Percentiles rank a stretch among this genome's conserved stretches.
Evolutionary conservation across 805 yeast species (phyloP).

Genomic region (Kazachstania bromeliacearum): DNA sequence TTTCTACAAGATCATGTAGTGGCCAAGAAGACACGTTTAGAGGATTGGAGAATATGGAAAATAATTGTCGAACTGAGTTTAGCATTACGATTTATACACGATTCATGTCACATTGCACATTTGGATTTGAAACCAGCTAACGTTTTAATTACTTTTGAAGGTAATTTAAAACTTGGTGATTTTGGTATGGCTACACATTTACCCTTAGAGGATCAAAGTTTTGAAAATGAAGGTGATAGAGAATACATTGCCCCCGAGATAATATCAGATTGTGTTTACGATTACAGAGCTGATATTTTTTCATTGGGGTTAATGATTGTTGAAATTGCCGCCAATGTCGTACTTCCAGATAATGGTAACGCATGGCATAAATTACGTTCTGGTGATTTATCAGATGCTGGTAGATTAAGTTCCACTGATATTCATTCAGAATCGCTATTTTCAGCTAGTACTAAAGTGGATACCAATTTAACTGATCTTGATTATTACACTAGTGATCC

Average conservation of each 20-base stretch:
- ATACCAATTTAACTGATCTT: conserved; percentile 20
- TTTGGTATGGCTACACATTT: conserved; percentile 86
- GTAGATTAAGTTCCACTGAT: conserved; percentile 68
- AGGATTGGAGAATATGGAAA: conserved; percentile 98
- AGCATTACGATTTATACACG: conserved; percentile 77
- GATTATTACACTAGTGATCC: conserved; percentile 1
- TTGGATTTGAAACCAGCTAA: conserved; percentile 94
- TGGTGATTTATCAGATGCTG: conserved; percentile 94
- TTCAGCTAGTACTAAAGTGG: conserved; percentile 22
- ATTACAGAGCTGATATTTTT: conserved; percentile 88
- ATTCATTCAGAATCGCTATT: conserved; percentile 32
- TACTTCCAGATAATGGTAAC: conserved; percentile 89
- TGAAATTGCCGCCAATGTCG: conserved; percentile 92
- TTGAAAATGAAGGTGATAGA: conserved; percentile 94
- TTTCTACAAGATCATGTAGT: conserved; percentile 73
- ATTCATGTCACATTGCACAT: conserved; percentile 63
- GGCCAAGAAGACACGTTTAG: conserved; percentile 48
- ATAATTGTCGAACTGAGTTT: conserved; percentile 73
- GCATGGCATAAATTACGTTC: conserved; percentile 94
- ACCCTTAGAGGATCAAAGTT: conserved; percentile 52
- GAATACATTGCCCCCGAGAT: conserved; percentile 97
- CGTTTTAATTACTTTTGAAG: conserved; percentile 88
- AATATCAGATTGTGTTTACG: conserved; percentile 69
- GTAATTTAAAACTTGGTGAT: conserved; percentile 88
- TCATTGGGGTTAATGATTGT: conserved; percentile 89